Evolutionary conservation across 2,329 filamentous ascomycete genomes (phyloP).

Genomic region (Thelonectria discophora): DNA sequence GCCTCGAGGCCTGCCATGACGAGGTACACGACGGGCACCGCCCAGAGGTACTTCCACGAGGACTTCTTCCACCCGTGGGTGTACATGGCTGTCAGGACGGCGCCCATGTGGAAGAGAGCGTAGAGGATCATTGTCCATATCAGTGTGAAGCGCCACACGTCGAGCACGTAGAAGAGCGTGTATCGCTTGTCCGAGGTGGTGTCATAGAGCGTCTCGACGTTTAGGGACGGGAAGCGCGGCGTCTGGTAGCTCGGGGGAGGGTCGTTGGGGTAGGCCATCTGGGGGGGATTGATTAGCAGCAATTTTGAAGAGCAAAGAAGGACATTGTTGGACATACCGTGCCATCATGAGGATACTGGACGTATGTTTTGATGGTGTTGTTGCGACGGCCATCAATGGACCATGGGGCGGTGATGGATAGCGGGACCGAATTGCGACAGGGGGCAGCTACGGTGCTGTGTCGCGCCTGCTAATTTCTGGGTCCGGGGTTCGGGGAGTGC

Average conservation of each 20-base stretch:
- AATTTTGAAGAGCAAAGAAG: background rate
- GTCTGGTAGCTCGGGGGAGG: conserved; percentile 66
- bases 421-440: conserved; percentile 24
- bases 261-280: conserved; percentile 40
- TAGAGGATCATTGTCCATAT: conserved; percentile 88
- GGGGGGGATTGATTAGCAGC: conserved; percentile 19
- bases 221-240: conserved; percentile 83
- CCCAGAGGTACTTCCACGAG: conserved; percentile 72
- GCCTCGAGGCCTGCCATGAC: conserved; percentile 79
- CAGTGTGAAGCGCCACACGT: conserved; percentile 89
- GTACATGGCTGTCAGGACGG: conserved; percentile 74
- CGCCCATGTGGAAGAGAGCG: conserved; percentile 76
- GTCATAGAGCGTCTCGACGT: conserved; percentile 69
- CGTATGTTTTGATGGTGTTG: conserved; percentile 21
- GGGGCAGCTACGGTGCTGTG: conserved; percentile 5
- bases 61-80: conserved; percentile 71
- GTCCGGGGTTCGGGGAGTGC: conserved; percentile 17
- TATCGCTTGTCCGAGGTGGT: conserved; percentile 53
- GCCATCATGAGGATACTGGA: conserved; percentile 33
- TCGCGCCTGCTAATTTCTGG: background rate
- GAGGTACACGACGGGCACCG: conserved; percentile 75
- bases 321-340: conserved; percentile 27
- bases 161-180: conserved; percentile 75
- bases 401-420: conserved; percentile 18
- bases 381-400: conserved; percentile 9